phyloP scores from a whole-genome alignment of 2,329 filamentous ascomycete species.

The Cercospora canescens region DNA sequence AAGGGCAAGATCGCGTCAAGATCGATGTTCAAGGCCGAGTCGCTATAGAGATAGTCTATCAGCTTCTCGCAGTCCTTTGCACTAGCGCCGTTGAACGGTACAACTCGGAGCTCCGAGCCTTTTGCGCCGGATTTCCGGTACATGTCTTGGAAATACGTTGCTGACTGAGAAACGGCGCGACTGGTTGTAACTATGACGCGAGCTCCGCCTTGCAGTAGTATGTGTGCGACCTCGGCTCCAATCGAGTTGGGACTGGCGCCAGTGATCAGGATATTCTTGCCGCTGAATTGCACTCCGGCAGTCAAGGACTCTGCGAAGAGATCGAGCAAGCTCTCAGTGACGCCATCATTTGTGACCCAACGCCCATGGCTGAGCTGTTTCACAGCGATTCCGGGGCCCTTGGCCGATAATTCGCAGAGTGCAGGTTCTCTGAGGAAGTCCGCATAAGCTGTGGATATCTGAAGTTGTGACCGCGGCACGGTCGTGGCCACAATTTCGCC shows the following conservation, averaged over 20 bases:
- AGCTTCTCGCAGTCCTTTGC: constrained; percentile 96
- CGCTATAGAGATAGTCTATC: constrained; percentile 92
- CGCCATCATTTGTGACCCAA: background rate
- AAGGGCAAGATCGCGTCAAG: constrained; percentile 95
- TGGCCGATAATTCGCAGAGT: background rate
- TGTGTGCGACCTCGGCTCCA: constrained; percentile 93
- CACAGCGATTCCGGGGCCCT: background rate
- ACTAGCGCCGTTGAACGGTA: constrained; percentile 98
- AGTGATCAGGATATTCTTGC: constrained; percentile 97
- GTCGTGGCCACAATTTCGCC: background rate
- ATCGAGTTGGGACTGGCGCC: constrained; percentile 97
- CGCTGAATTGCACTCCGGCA: constrained; percentile 91
- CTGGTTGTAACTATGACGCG: constrained; percentile 97
- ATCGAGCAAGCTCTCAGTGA: background rate
- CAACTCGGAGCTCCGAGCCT: constrained; percentile 94
- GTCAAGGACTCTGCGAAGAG: background rate
- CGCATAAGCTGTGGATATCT: background rate
- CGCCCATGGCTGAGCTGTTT: background rate
- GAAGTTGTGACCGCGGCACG: background rate
- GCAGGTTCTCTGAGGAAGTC: background rate
- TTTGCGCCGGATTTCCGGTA: constrained; percentile 91
- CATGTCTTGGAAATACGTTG: constrained; percentile 99
- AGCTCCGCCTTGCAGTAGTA: constrained; percentile 92
- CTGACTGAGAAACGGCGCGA: constrained; percentile 94
- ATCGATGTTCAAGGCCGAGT: constrained; percentile 94